Conservation (phyloP, 2,329 filamentous ascomycete species). For the Alternaria triticimaculans region DNA sequence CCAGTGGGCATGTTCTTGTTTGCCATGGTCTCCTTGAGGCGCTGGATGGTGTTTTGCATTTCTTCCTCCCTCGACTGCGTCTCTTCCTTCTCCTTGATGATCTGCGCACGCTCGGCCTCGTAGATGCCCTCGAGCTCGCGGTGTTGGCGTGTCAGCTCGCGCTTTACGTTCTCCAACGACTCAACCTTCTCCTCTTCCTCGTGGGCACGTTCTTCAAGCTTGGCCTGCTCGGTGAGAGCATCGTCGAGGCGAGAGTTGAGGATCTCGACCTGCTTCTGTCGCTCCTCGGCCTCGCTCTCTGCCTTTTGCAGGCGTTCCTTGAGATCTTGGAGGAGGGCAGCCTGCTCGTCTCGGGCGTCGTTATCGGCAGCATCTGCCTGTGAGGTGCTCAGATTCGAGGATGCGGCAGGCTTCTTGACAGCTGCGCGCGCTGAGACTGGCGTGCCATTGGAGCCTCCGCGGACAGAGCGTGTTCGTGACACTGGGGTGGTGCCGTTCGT, state of each 20-base stretch:
- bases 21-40: conserved; percentile 86
- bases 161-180: conserved; percentile 80
- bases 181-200: conserved; percentile 87
- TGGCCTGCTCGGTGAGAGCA: conserved; percentile 78
- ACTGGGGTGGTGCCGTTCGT: conserved; percentile 39
- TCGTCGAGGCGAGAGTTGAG: conserved; percentile 88
- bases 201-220: conserved; percentile 85
- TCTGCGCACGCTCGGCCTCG: conserved; percentile 84
- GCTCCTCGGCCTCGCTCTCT: conserved; percentile 77
- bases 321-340: conserved; percentile 81
- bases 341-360: conserved; percentile 78
- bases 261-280: conserved; percentile 83
- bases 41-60: conserved; percentile 86
- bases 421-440: conserved; percentile 50
- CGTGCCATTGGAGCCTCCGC: conserved; percentile 40
- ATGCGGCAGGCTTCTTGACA: conserved; percentile 44
- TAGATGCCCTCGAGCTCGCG: conserved; percentile 93
- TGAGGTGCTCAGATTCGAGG: conserved; percentile 45
- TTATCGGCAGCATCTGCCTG: conserved; percentile 55
- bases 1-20: conserved; percentile 69
- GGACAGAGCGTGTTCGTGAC: conserved; percentile 38
- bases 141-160: conserved; percentile 80
- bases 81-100: conserved; percentile 91
- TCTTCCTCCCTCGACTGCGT: conserved; percentile 84
- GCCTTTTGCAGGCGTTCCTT: conserved; percentile 82